A percentile compares a stretch with the other conserved stretches of the same genome.
Evolutionary conservation across 2,329 filamentous ascomycete genomes (phyloP).

Genomic region (Fusarium buharicum): DNA sequence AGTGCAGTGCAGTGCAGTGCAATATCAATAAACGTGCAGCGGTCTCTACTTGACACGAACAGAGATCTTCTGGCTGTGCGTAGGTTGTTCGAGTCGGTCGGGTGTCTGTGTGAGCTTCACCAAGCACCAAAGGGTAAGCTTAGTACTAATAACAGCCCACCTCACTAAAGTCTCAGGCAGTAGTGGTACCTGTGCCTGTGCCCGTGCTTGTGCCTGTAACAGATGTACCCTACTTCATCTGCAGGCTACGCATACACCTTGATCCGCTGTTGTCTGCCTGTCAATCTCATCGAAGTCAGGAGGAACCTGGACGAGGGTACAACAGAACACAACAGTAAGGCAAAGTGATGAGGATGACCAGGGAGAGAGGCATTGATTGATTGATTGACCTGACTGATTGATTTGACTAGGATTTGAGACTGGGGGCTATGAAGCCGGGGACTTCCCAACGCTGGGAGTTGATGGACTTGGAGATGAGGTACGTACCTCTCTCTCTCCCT

Average conservation of each 20-base stretch:
- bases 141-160: slow-evolving; percentile 27
- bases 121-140: slow-evolving; percentile 4
- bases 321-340: too few relatives aligned
- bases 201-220: slow-evolving; percentile 31
- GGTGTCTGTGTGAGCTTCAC: slow-evolving; percentile 33
- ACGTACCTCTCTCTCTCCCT: slow-evolving; percentile 17
- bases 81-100: slow-evolving; percentile 19
- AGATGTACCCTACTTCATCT: slow-evolving; percentile 11
- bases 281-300: slow-evolving; percentile 41
- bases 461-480: slow-evolving; percentile 15
- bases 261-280: slow-evolving; percentile 7
- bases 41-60: not conserved
- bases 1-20: slow-evolving; percentile 6
- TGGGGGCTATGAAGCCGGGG: slow-evolving; percentile 20
- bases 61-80: slow-evolving; percentile 6
- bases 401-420: slow-evolving; percentile 35
- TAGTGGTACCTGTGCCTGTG: slow-evolving; percentile 21
- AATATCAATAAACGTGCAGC: not conserved
- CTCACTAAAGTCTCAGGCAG: slow-evolving; percentile 15
- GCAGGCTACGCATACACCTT: not conserved
- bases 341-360: slow-evolving; percentile 26
- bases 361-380: slow-evolving; percentile 30
- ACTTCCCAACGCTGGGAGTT: slow-evolving; percentile 15
- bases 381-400: slow-evolving; percentile 17
- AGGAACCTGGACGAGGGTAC: slow-evolving; percentile 34